Base-by-base conservation (phyloP, 108 stramenopile genomes). In the Asterionellopsis glacialis region DNA sequence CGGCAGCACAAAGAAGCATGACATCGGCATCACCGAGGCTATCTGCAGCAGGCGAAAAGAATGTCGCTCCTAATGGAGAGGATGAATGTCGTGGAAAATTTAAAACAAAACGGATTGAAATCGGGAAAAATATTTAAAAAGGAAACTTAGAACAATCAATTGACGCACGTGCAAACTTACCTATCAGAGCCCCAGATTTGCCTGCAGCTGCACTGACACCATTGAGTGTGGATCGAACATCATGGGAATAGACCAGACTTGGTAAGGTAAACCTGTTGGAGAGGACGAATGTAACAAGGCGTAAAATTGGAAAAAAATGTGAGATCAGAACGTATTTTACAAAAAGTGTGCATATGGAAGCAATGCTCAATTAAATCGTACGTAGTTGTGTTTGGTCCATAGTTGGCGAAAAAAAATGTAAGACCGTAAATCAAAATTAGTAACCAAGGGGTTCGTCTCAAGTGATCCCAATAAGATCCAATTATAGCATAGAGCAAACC, bases 361-460 rank as follows among this genome's bases (percentile, higher is more conserved):
- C 78, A 84, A 22, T n/a, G n/a, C n/a, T n/a, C n/a, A n/a, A n/a
- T n/a, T n/a, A n/a, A n/a, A n/a, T n/a, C n/a, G n/a, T n/a, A n/a
- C 16, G 90, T 88, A 6, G 89, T 83, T 28, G 88, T 81, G 54
- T 94, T 94, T 42, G 93, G 93, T 6, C 93, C 93, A 49, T 88
- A 91, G 51, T 94, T 94, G 45, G 83, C 72, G 71, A 91, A 91
- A 68, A 94, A 94, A 59, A 94, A 94, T 9, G 87, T 91, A 26
- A 73, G 21, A 0, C 93, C 88, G 51, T 90, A 94, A n/a, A 89
- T 18, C 0, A 72, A 33, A 6, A 87, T 41, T 50, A 83, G 53
- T 24, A 85, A n/a, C 22, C 67, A 59, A 39, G 78, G 78, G 38
- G 70, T 41, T 12, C 68, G 68, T 61, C 72, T 54, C 51, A 92